phyloP scores from a whole-genome alignment of 495 filamentous ascomycete species.

The Penicillium coprophilum region DNA sequence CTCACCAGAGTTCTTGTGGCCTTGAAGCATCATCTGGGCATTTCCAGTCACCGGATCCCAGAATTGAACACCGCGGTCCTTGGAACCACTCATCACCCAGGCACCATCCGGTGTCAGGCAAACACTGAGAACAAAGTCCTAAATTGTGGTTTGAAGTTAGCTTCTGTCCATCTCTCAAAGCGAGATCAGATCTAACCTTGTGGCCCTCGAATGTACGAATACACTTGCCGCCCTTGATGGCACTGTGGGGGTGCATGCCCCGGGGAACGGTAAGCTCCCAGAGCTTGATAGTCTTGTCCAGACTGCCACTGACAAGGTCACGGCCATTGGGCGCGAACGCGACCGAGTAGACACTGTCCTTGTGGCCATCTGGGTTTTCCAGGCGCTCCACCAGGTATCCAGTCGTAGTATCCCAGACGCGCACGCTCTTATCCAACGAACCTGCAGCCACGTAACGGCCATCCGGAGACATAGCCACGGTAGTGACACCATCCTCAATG shows the following conservation, averaged over 20 bases:
- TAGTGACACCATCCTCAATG: constrained; percentile 89
- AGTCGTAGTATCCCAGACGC: constrained; percentile 81
- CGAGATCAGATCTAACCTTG: constrained; percentile 58
- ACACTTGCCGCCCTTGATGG: constrained; percentile 74
- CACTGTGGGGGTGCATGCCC: constrained; percentile 57
- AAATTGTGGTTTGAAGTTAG: constrained; percentile 16
- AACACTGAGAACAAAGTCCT: constrained; percentile 91
- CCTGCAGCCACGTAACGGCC: constrained; percentile 84
- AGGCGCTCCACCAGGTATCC: constrained; percentile 82
- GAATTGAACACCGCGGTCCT: constrained; percentile 89
- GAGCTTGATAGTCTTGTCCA: constrained; percentile 95
- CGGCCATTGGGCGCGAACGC: constrained; percentile 87
- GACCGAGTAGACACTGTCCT: constrained; percentile 90
- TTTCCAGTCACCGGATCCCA: constrained; percentile 87
- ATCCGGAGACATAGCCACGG: constrained; percentile 88
- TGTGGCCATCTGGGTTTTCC: constrained; percentile 83
- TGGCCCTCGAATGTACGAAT: constrained; percentile 89
- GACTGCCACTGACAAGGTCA: constrained; percentile 82
- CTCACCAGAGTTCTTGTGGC: constrained; percentile 83
- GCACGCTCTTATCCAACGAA: constrained; percentile 85
- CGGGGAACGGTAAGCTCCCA: constrained; percentile 80
- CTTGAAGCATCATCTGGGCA: constrained; percentile 89
- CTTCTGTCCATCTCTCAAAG: background rate
- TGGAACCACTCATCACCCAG: constrained; percentile 90
- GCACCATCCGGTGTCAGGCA: constrained; percentile 82